These are phyloP conservation scores for Chalciporus pseudorubinellus DNA, from an alignment of 768 basidiomycete species.

Conservation along the genomic window DNA sequence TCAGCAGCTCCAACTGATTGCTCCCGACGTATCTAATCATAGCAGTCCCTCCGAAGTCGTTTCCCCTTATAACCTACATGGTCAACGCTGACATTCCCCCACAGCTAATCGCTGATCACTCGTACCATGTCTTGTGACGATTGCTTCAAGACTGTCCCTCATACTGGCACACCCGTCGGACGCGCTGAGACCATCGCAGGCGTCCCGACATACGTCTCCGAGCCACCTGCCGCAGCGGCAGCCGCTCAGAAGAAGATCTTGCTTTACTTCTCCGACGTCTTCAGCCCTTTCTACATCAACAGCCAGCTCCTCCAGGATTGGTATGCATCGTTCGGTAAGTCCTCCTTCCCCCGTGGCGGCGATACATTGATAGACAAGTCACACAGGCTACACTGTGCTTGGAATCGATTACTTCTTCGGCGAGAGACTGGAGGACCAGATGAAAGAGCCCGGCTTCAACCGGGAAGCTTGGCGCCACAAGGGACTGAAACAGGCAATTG, in stretches of 20 bases:
- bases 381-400: conserved; percentile 55
- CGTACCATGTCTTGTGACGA: conserved; percentile 44
- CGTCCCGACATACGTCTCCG: conserved; percentile 54
- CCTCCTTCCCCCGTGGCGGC: not conserved
- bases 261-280: conserved; percentile 59
- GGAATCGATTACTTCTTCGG: conserved; percentile 67
- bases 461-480: conserved; percentile 43
- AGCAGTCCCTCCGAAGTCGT: too few relatives aligned
- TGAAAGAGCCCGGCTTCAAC: conserved; percentile 37
- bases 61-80: too few relatives aligned
- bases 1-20: too few relatives aligned
- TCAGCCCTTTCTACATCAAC: conserved; percentile 57
- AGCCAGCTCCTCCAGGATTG: conserved; percentile 62
- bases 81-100: too few relatives aligned
- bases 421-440: conserved; percentile 45
- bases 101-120: not conserved
- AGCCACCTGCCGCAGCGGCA: conserved; percentile 30
- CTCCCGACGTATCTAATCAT: too few relatives aligned
- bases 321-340: conserved; percentile 55
- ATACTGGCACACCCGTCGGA: conserved; percentile 45
- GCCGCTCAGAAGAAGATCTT: conserved; percentile 43
- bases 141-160: conserved; percentile 53
- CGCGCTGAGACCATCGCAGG: conserved; percentile 36
- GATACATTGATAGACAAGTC: not conserved
- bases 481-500: conserved; percentile 34